Evolutionary conservation across 23 red algal species (phyloP).

Genomic region (Chondrus crispus): DNA sequence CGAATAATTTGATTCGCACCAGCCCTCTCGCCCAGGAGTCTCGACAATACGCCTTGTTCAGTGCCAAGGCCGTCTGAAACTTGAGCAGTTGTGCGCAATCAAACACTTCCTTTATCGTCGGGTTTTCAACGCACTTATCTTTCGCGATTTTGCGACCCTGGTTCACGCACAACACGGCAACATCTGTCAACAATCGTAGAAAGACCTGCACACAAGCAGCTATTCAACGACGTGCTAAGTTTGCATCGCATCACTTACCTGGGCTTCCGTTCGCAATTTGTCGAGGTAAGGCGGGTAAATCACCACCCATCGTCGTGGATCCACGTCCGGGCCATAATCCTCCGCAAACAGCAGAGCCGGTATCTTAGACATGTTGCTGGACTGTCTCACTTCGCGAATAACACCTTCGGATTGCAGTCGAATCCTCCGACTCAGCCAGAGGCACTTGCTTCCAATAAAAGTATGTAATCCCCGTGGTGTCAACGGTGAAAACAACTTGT

Average conservation of each 20-base stretch:
- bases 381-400: no score
- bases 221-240: background rate
- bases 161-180: background rate
- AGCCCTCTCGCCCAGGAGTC: slow-evolving; percentile 51
- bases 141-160: slow-evolving; percentile 64
- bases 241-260: slow-evolving; percentile 28
- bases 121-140: slow-evolving; percentile 53
- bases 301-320: slow-evolving; percentile 54
- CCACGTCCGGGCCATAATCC: slow-evolving; percentile 38
- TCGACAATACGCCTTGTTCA: slow-evolving; percentile 47
- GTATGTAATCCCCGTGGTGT: no score
- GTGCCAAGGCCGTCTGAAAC: slow-evolving; percentile 43
- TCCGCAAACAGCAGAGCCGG: slow-evolving; percentile 29
- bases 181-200: background rate
- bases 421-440: no score
- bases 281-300: slow-evolving; percentile 68
- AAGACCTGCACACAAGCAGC: background rate
- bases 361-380: background rate
- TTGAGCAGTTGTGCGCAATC: slow-evolving; percentile 49
- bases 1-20: slow-evolving; percentile 44
- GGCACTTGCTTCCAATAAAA: no score
- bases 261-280: slow-evolving; percentile 38
- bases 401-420: no score
- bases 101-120: slow-evolving; percentile 59
- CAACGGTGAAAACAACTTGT: no score